Evolutionary conservation across 768 basidiomycete species (phyloP).

Genomic region (Suillus weaverae): DNA sequence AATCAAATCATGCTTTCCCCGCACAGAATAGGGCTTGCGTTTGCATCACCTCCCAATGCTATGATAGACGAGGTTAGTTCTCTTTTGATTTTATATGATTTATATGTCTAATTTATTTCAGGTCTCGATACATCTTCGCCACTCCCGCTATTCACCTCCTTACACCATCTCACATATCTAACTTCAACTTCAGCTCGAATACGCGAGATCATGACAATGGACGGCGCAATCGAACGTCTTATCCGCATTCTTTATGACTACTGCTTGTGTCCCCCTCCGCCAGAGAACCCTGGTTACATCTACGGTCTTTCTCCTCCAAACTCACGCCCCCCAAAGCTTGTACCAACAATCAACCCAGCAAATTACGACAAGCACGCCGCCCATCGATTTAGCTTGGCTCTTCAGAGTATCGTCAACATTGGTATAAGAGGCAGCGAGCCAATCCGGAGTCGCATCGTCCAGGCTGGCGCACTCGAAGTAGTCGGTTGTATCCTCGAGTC

Average conservation of each 20-base stretch:
- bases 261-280: constrained; percentile 79
- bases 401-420: constrained; percentile 96
- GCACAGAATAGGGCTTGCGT: constrained; percentile 94
- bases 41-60: constrained; percentile 91
- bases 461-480: constrained; percentile 90
- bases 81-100: constrained; percentile 1
- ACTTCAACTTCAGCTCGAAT: constrained; percentile 97
- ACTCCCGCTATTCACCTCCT: constrained; percentile 84
- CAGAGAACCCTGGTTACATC: constrained; percentile 71
- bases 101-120: constrained; percentile 21
- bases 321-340: constrained; percentile 52
- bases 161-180: constrained; percentile 93
- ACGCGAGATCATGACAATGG: constrained; percentile 97
- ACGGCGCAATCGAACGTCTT: constrained; percentile 95
- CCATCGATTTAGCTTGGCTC: constrained; percentile 88
- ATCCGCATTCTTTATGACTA: constrained; percentile 90
- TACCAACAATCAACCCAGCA: constrained; percentile 65
- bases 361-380: constrained; percentile 82
- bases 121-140: constrained; percentile 57
- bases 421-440: constrained; percentile 94
- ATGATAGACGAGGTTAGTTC: constrained; percentile 85
- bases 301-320: constrained; percentile 76
- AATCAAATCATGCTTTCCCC: constrained; percentile 94
- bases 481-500: constrained; percentile 93
- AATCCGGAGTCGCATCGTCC: constrained; percentile 88